Evolutionary conservation across 2,329 filamentous ascomycete genomes (phyloP).

Genomic region (Colletotrichum sp.): DNA sequence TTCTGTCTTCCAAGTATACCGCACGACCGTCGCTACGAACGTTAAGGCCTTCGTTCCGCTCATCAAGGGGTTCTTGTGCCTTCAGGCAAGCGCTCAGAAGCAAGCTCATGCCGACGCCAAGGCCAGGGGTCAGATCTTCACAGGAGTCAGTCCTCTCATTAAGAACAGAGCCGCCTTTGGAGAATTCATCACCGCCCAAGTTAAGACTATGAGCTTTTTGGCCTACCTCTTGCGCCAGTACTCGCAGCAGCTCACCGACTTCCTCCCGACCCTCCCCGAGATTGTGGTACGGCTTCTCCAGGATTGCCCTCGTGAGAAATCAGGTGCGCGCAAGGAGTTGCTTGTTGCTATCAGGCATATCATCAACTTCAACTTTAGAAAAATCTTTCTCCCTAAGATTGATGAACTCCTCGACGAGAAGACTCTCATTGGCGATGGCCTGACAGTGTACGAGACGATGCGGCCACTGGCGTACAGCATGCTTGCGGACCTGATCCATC

Average conservation of each 20-base stretch:
- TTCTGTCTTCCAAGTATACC: conserved; percentile 95
- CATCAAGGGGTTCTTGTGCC: conserved; percentile 86
- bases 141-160: conserved; percentile 90
- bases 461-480: conserved; percentile 96
- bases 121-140: conserved; percentile 81
- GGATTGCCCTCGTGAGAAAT: conserved; percentile 95
- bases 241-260: conserved; percentile 84
- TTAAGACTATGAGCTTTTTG: conserved; percentile 99
- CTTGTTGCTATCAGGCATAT: conserved; percentile 97
- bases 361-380: conserved; percentile 98
- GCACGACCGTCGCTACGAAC: conserved; percentile 78
- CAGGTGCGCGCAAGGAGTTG: conserved; percentile 90
- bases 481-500: conserved; percentile 97
- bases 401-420: conserved; percentile 93
- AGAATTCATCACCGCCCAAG: conserved; percentile 96
- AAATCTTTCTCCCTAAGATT: conserved; percentile 93
- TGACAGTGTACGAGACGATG: conserved; percentile 97
- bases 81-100: conserved; percentile 92
- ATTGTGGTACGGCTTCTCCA: conserved; percentile 91
- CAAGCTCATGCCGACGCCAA: conserved; percentile 88
- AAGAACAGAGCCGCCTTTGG: conserved; percentile 94
- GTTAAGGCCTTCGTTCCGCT: conserved; percentile 92
- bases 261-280: conserved; percentile 82
- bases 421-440: conserved; percentile 91
- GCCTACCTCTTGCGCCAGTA: conserved; percentile 92